A percentile compares a stretch with the other conserved stretches of the same genome.
Evolutionary conservation across 2,329 filamentous ascomycete genomes (phyloP).

Genomic region (Venturia asperata): DNA sequence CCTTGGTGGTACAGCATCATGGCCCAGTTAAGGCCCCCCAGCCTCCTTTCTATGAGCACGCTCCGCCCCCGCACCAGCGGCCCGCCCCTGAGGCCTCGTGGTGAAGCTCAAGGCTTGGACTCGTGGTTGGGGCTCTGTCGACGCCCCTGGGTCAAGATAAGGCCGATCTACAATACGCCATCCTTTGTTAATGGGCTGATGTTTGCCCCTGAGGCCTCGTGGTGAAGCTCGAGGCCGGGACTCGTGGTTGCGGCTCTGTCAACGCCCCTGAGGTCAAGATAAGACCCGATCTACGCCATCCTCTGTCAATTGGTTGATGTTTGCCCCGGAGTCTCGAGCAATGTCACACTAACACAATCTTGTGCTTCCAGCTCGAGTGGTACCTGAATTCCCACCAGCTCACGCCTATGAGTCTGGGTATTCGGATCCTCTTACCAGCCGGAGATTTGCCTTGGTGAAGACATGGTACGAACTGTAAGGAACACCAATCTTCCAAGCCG

Average conservation of each 20-base stretch:
- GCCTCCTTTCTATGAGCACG: neutral
- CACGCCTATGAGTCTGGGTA: neutral
- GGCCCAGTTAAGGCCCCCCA: neutral
- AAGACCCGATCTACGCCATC: neutral
- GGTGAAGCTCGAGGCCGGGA: neutral
- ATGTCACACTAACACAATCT: constrained; percentile 1
- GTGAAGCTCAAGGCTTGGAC: neutral
- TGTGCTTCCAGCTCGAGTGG: neutral
- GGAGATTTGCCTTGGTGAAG: constrained; percentile 1
- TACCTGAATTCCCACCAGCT: neutral
- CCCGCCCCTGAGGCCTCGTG: constrained; percentile 7
- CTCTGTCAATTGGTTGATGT: neutral
- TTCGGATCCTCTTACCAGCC: neutral
- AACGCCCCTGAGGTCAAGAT: neutral
- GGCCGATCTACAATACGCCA: neutral
- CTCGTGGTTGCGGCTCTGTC: neutral
- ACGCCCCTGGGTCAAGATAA: neutral
- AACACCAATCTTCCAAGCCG: neutral
- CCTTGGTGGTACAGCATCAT: neutral
- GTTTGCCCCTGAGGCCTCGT: constrained; percentile 5
- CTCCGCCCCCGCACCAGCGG: constrained; percentile 7
- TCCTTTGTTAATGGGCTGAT: neutral
- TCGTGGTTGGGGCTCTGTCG: neutral
- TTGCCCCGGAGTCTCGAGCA: neutral
- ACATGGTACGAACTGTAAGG: neutral